phyloP scores from a whole-genome alignment of 2,329 filamentous ascomycete species.

The Aspergillus sp. region DNA sequence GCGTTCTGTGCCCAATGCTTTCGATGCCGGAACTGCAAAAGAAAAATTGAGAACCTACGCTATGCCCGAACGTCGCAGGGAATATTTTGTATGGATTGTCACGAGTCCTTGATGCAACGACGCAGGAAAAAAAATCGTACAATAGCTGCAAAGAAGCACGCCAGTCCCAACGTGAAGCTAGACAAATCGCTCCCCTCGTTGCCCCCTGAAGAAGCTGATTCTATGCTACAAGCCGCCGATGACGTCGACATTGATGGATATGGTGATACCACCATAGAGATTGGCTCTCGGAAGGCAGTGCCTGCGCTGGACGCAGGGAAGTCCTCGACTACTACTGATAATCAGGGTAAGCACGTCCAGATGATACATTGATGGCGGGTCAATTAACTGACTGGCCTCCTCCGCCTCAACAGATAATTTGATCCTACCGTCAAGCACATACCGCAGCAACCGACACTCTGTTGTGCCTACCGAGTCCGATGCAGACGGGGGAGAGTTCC shows the following conservation, averaged over 20 bases:
- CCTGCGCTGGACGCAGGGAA: constrained; percentile 25
- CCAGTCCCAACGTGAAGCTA: constrained; percentile 60
- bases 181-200: constrained; percentile 94
- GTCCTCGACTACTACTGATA: constrained; percentile 24
- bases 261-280: constrained; percentile 53
- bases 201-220: constrained; percentile 68
- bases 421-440: constrained; percentile 71
- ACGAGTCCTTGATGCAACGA: constrained; percentile 93
- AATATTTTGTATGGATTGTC: constrained; percentile 99
- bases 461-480: constrained; percentile 59
- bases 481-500: constrained; percentile 64
- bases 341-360: constrained; percentile 31
- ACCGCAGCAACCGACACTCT: constrained; percentile 76
- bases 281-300: constrained; percentile 20
- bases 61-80: constrained; percentile 97
- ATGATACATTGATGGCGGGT: background rate
- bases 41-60: constrained; percentile 96
- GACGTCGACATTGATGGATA: constrained; percentile 61
- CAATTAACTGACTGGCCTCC: background rate
- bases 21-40: constrained; percentile 95
- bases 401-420: constrained; percentile 53
- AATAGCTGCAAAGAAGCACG: constrained; percentile 39
- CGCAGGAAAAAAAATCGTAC: constrained; percentile 81
- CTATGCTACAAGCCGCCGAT: constrained; percentile 59
- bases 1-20: constrained; percentile 98